Evolutionary conservation across 2,329 filamentous ascomycete species (phyloP).

Genomic region (Penicillium fuscoglaucum): DNA sequence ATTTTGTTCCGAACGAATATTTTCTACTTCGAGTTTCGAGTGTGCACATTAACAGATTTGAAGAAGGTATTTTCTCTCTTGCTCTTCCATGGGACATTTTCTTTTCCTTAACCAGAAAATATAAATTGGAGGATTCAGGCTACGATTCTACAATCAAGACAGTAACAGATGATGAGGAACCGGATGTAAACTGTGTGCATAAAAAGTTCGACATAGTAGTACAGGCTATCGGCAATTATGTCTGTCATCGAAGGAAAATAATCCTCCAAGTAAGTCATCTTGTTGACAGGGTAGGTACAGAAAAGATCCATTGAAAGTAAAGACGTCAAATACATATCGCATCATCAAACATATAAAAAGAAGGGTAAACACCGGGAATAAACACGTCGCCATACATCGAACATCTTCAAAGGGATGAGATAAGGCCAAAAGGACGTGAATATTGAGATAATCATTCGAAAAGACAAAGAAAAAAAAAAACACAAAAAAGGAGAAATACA

Average conservation of each 20-base stretch:
- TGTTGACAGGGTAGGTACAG: slow-evolving; percentile 18
- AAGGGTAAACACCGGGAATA: slow-evolving; percentile 15
- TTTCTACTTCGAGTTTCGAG: not conserved
- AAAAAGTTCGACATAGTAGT: slow-evolving; percentile 5
- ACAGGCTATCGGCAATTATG: slow-evolving; percentile 12
- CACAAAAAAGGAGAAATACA: slow-evolving; percentile 25
- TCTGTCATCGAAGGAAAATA: not conserved
- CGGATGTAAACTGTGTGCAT: not conserved
- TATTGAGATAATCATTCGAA: slow-evolving; percentile 12
- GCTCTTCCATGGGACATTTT: not conserved
- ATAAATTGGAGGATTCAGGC: too few species aligned
- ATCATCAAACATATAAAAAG: slow-evolving; percentile 17
- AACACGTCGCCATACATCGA: slow-evolving; percentile 9
- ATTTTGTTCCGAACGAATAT: not conserved
- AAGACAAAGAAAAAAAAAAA: slow-evolving; percentile 14
- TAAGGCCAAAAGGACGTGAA: slow-evolving; percentile 7
- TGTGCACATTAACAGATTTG: not conserved
- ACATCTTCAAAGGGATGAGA: slow-evolving; percentile 4
- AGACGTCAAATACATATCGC: slow-evolving; percentile 23
- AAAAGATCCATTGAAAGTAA: slow-evolving; percentile 20
- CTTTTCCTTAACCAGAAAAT: not conserved
- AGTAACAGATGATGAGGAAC: not conserved
- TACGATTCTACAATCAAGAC: not conserved
- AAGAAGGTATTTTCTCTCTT: not conserved
- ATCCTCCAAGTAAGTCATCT: slow-evolving; percentile 5